Base-by-base conservation (phyloP, 2,329 filamentous ascomycete species). In the Cytospora leucostoma region DNA sequence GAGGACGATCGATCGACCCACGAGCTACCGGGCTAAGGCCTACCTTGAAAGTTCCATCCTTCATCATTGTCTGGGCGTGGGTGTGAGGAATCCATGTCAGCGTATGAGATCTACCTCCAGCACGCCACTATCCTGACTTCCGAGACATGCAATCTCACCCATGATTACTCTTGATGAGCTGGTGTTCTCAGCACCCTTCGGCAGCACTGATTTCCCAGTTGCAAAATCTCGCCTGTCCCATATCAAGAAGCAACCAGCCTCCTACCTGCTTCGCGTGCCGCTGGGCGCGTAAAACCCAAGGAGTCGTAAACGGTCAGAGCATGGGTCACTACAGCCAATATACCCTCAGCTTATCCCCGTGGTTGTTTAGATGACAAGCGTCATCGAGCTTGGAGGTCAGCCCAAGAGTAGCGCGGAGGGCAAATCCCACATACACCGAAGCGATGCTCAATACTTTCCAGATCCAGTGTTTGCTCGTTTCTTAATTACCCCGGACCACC, bases 111-210 rank as follows among this genome's bases (percentile, higher is more conserved):
- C 37, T 52, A 27, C 15, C 33, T 19, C 55, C 37, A 33, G 56
- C 56, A 38, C 61, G 40, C 56, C 50, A 34, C 61, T 56, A 13
- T 59, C 32, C 50, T 50, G 27, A 17, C 32, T 33, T 55, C 61
- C 61, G 61, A 63, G 61, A 59, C 61, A 63, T 27, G 8, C 56
- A 59, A 59, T 63, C 38, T 63, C 61, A 55, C 61, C 34, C 61
- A 19, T 52, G 37, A 38, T 38, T 59, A 49, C 60, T 56, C 19
- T 38, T 34, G 40, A 27, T 37, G 19, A 37, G 54, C 35, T 63
- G 61, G 61, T 50, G 55, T 44, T 21, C 21, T 40, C 10, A 19
- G 6, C 32, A 49, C 32, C 50, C 37, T 15, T 35, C 51, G 19
- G n/a, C 38, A 47, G 34, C 47, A 35, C 49, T 34, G 32, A 53